phyloP scores from a whole-genome alignment of 2,329 filamentous ascomycete species.

The Penicillium sp. region DNA sequence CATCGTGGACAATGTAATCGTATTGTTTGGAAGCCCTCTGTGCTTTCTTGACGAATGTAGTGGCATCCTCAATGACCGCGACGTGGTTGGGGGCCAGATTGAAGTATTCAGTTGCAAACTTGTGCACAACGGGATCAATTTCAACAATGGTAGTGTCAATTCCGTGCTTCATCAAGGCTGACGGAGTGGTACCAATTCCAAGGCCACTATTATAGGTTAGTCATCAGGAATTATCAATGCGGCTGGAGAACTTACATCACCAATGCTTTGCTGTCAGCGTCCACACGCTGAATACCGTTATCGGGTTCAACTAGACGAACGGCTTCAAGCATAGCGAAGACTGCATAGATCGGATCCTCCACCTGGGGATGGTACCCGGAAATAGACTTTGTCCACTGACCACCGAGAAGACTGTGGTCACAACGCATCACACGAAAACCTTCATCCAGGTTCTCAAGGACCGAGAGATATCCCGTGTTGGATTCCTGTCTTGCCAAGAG shows the following conservation, averaged over 20 bases:
- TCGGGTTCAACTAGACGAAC: conserved; percentile 72
- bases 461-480: conserved; percentile 86
- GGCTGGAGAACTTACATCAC: conserved; percentile 66
- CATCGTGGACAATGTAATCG: conserved; percentile 95
- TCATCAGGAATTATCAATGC: background rate
- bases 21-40: conserved; percentile 56
- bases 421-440: conserved; percentile 83
- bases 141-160: conserved; percentile 93
- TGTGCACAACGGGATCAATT: conserved; percentile 85
- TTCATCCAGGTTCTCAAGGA: conserved; percentile 70
- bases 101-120: conserved; percentile 82
- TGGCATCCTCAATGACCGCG: conserved; percentile 78
- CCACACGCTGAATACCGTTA: conserved; percentile 41
- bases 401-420: conserved; percentile 90
- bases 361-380: conserved; percentile 55
- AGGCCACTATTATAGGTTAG: conserved; percentile 62
- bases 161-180: conserved; percentile 80
- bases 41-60: conserved; percentile 60
- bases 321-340: conserved; percentile 95
- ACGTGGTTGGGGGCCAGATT: conserved; percentile 73
- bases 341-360: conserved; percentile 85
- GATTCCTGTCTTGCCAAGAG: conserved; percentile 82
- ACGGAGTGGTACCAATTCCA: conserved; percentile 87
- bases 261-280: conserved; percentile 72
- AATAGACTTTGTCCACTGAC: conserved; percentile 71